Evolutionary conservation across 257 asterid genomes (phyloP), one percentile per base, ranked within the genome.

Genomic region (Gentiana straminea): DNA sequence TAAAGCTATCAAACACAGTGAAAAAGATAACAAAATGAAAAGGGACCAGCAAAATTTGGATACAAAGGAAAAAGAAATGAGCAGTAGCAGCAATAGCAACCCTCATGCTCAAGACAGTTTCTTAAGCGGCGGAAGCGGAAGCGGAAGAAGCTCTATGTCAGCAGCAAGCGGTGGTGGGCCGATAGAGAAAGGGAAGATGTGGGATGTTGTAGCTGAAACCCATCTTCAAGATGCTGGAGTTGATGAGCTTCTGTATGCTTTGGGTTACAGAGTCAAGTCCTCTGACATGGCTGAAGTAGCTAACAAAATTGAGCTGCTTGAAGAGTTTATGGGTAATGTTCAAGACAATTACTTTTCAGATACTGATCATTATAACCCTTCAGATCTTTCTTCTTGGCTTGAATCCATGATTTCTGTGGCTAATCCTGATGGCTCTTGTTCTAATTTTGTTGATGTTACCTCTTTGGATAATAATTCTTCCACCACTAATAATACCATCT

Each of bases 361-460:
- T 0, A 74, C 91, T 2, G 82, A 76, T 3, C 96, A 86, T 51
- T 79, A 84, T 62, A 90, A 90, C 35, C 98, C 98, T 2, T 80
- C 98, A 39, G 91, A 90, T 81, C 78, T 90, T 56, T 76, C 84
- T 0, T 77, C 98, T 0, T 90, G 91, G 91, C 84, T 90, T 44
- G 84, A 76, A 51, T 82, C 96, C 59, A 82, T 90, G 96, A 75
- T 90, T 7, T 68, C 89, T 43, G 88, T 76, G 9, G 61, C 82
- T 53, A 74, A 84, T 51, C 76, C 95, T 1, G 12, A 57, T 0
- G 73, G 83, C 44, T 77, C 64, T 24, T n/a, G 35, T 4, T 65
- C 36, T 3, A 68, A 67, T 61, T 62, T 73, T 5, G 63, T 65
- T 49, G 49, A 47, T 13, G 43, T 13, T 36, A 54, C 70, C 46